Percentiles rank a stretch among this genome's conserved stretches.
phyloP scores from a whole-genome alignment of 164 flowering plant genomes.

The Aristolochia contorta region DNA sequence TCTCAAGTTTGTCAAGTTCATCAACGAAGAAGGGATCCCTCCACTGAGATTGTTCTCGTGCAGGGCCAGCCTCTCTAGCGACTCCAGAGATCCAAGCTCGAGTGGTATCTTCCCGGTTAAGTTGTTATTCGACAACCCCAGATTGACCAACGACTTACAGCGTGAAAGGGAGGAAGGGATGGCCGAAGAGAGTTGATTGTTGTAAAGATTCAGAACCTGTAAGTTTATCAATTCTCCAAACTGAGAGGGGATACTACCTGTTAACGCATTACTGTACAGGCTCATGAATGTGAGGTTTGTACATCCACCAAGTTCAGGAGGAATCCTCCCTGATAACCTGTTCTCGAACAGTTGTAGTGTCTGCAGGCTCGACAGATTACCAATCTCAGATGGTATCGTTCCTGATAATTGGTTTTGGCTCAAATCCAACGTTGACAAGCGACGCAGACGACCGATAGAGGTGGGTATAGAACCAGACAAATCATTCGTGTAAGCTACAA shows the following conservation, averaged over 20 bases:
- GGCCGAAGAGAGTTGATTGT: slow-evolving; percentile 37
- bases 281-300: slow-evolving; percentile 32
- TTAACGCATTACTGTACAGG: slow-evolving; percentile 34
- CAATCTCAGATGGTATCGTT: slow-evolving; percentile 40
- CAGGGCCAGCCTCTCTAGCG: slow-evolving; percentile 35
- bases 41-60: slow-evolving; percentile 52
- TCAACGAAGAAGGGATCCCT: slow-evolving; percentile 40
- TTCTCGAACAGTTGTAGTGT: slow-evolving; percentile 36
- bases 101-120: slow-evolving; percentile 41
- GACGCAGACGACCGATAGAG: slow-evolving; percentile 39
- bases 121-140: slow-evolving; percentile 47
- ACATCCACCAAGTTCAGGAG: slow-evolving; percentile 48
- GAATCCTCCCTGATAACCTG: slow-evolving; percentile 38
- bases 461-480: slow-evolving; percentile 52
- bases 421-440: slow-evolving; percentile 36
- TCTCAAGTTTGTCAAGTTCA: slow-evolving; percentile 38
- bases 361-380: slow-evolving; percentile 37
- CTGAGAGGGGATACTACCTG: slow-evolving; percentile 51
- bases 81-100: slow-evolving; percentile 42
- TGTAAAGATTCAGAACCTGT: slow-evolving; percentile 26
- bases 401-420: slow-evolving; percentile 50
- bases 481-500: slow-evolving; percentile 29
- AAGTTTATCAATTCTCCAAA: slow-evolving; percentile 37
- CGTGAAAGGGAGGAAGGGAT: slow-evolving; percentile 43
- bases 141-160: slow-evolving; percentile 28